phyloP scores from a whole-genome alignment of 305 asterid species.

The Petunia hybrid region DNA sequence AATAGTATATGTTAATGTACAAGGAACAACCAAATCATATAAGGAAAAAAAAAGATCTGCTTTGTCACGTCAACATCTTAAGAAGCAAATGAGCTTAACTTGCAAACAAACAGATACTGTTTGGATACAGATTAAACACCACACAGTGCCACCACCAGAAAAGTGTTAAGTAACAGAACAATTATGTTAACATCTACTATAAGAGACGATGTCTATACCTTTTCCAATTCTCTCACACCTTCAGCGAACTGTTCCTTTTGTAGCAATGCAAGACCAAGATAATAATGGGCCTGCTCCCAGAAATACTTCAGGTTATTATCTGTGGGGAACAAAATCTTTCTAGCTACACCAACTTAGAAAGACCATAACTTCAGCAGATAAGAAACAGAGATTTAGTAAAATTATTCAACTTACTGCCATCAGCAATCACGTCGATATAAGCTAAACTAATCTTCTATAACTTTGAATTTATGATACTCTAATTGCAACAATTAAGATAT shows the following conservation, averaged over 20 bases:
- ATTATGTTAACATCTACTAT: neutral
- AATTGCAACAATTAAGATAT: neutral
- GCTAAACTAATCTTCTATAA: neutral
- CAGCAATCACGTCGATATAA: neutral
- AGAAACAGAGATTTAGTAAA: neutral
- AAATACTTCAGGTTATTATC: slow-evolving; percentile 23
- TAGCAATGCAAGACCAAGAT: slow-evolving; percentile 94
- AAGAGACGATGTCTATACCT: slow-evolving; percentile 45
- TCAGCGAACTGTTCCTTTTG: slow-evolving; percentile 66
- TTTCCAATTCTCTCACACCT: slow-evolving; percentile 87
- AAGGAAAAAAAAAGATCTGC: neutral
- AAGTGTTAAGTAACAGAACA: slow-evolving; percentile 3
- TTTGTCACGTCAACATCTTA: neutral
- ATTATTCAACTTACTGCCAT: neutral
- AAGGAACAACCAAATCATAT: neutral
- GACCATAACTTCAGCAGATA: slow-evolving; percentile 14
- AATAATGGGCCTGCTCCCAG: slow-evolving; percentile 77
- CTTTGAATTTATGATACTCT: neutral
- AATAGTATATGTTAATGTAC: neutral
- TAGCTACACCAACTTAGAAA: slow-evolving; percentile 14
- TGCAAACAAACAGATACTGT: too few species aligned
- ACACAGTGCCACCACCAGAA: neutral
- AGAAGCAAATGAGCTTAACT: too few species aligned
- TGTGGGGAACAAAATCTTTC: neutral
- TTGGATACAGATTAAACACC: slow-evolving; percentile 22